These are phyloP conservation scores for Saccharomyces kudriavzevii DNA, from an alignment of 805 yeast genomes.

Conservation along the genomic window DNA sequence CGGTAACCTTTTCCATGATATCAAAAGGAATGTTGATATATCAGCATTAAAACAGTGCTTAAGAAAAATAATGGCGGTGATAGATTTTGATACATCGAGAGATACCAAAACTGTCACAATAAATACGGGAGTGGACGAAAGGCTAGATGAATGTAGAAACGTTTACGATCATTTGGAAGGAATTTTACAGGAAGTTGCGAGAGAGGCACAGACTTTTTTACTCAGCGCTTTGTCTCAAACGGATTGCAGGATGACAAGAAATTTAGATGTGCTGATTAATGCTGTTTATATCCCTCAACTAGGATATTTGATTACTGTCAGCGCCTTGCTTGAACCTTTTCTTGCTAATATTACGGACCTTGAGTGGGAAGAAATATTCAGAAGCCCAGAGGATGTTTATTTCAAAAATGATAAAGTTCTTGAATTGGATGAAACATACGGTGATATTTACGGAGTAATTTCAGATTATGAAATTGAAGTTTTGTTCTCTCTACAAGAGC, in stretches of 20 bases:
- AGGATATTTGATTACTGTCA: slow-evolving; percentile 34
- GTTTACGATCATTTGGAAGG: slow-evolving; percentile 30
- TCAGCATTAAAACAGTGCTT: slow-evolving; percentile 8
- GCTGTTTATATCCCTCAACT: slow-evolving; percentile 40
- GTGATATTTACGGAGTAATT: slow-evolving; percentile 36
- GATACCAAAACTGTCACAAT: slow-evolving; percentile 25
- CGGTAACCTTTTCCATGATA: slow-evolving; percentile 8
- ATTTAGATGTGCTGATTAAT: slow-evolving; percentile 19
- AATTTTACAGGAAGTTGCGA: slow-evolving; percentile 20
- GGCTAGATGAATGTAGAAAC: slow-evolving; percentile 23
- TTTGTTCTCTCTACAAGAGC: slow-evolving; percentile 26
- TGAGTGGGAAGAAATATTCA: slow-evolving; percentile 34
- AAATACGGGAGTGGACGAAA: slow-evolving; percentile 24
- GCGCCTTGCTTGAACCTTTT: slow-evolving; percentile 3
- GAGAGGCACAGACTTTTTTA: slow-evolving; percentile 5
- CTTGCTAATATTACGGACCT: slow-evolving; percentile 1
- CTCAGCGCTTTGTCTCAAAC: slow-evolving; percentile 9
- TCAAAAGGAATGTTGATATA: slow-evolving; percentile 9
- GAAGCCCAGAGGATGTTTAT: slow-evolving; percentile 32
- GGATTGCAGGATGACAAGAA: slow-evolving; percentile 6
- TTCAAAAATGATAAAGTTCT: slow-evolving; percentile 30
- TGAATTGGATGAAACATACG: slow-evolving; percentile 33
- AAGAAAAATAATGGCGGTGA: slow-evolving; percentile 18
- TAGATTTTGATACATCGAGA: slow-evolving; percentile 34
- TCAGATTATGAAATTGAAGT: slow-evolving; percentile 38